Base-by-base conservation (phyloP, 441 rosid species). In the Populus hybrid region DNA sequence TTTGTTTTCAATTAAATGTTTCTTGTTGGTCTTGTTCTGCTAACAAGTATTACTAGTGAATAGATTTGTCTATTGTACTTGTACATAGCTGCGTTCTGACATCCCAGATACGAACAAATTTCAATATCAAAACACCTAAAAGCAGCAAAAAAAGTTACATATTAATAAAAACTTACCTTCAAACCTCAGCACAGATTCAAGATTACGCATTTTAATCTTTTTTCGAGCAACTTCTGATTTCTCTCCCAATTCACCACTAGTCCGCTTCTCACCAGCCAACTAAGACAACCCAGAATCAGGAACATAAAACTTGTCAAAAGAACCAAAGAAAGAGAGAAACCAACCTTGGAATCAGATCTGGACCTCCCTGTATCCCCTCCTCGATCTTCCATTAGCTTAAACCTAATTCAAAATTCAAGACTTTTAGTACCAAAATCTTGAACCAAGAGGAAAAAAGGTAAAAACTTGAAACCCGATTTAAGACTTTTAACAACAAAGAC, bases 201-300 rank as follows among this genome's bases (percentile, higher is more conserved):
- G 89, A 86, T 90, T 88, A 79, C 80, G 81, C 81, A 86, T 46
- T 85, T 91, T 92, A 75, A 76, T 83, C 77, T 88, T 87, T 82
- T 87, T 94, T 46, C 82, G 80, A 10, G 75, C 80, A 80, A 88
- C 30, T 28, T 28, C 30, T 28, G 30, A 28, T 28, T 28, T 28
- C 30, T 28, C 30, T 28, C 30, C 30, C 66, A 81, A 76, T 77
- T 81, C 87, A 73, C 57, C 77, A 78, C 72, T 42, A 63, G 85
- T 30, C 65, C 86, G 79, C 77, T 87, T 83, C 81, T 82, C 86
- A 50, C 79, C 85, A 24, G n/a, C 75, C 80, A 72, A 73, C 94
- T 92, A 69, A 82, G 78, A 75, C 63, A 24, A 28, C 68, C 64
- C 32, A 61, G 10, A 21, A 28, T 32, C 1, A 16, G 9, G 34